phyloP scores from a whole-genome alignment of 768 basidiomycete genomes.

The Leccinum sublutescens region DNA sequence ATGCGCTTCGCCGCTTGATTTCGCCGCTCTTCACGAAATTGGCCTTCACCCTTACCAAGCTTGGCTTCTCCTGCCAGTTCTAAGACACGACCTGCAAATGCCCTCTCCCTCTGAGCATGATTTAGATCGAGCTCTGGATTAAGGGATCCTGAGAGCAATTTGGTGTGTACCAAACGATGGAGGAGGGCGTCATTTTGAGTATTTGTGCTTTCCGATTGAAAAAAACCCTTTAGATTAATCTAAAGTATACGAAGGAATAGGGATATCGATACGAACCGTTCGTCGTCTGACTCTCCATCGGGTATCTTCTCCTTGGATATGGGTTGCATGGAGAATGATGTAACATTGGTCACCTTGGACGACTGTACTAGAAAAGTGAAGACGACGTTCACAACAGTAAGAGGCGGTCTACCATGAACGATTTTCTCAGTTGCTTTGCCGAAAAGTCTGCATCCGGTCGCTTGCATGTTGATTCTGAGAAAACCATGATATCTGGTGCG shows the following conservation, averaged over 20 bases:
- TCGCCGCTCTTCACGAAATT: constrained; percentile 58
- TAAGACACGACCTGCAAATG: constrained; percentile 72
- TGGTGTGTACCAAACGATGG: constrained; percentile 77
- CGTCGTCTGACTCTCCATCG: constrained; percentile 50
- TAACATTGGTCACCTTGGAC: constrained; percentile 69
- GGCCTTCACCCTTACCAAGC: constrained; percentile 71
- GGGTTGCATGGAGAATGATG: constrained; percentile 21
- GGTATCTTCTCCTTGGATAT: constrained; percentile 20
- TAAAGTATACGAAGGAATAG: background rate
- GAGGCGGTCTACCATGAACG: constrained; percentile 66
- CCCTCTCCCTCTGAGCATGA: constrained; percentile 68
- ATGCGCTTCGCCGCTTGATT: constrained; percentile 71
- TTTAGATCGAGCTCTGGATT: constrained; percentile 59
- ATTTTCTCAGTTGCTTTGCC: constrained; percentile 50
- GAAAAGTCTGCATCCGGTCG: constrained; percentile 15
- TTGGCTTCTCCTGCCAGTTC: constrained; percentile 68
- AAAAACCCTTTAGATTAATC: background rate
- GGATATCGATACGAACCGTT: constrained; percentile 39
- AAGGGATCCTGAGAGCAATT: constrained; percentile 72
- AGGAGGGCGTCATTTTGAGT: constrained; percentile 74
- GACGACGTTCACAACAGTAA: background rate
- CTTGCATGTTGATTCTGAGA: constrained; percentile 40
- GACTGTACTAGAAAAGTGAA: constrained; percentile 47
- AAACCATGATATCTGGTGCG: constrained; percentile 54
- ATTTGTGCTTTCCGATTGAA: constrained; percentile 52